Conservation (phyloP, 768 basidiomycete genomes). For the Pleurotus citrinopileatus region DNA sequence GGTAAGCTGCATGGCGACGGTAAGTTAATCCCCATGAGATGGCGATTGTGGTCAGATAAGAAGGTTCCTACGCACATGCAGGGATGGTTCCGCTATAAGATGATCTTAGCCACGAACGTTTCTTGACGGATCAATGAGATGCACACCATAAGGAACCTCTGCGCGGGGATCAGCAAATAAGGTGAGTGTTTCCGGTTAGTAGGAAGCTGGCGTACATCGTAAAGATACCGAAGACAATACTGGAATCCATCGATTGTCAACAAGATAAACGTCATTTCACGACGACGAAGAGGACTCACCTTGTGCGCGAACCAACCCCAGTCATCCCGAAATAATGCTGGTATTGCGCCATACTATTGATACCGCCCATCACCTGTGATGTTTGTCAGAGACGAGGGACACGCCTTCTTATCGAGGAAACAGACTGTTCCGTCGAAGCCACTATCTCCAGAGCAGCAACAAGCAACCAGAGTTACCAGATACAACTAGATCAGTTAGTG, state of each 20-base stretch:
- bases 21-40: slow-evolving; percentile 1
- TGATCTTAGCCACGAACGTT: slow-evolving; percentile 7
- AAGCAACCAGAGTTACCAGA: slow-evolving; percentile 42
- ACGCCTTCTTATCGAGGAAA: not conserved
- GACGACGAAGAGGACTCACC: slow-evolving; percentile 21
- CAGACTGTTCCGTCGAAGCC: slow-evolving; percentile 53
- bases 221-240: slow-evolving; percentile 54
- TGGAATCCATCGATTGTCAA: slow-evolving; percentile 10
- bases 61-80: slow-evolving; percentile 28
- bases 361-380: slow-evolving; percentile 46
- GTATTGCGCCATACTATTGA: slow-evolving; percentile 49
- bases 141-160: slow-evolving; percentile 40
- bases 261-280: not conserved
- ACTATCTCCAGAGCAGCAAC: slow-evolving; percentile 49
- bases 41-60: not conserved
- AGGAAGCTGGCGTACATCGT: slow-evolving; percentile 33
- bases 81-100: slow-evolving; percentile 39
- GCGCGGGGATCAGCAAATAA: not conserved
- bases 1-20: slow-evolving; percentile 27
- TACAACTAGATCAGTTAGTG: slow-evolving; percentile 32
- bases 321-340: slow-evolving; percentile 45
- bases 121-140: not conserved
- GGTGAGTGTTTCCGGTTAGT: not conserved
- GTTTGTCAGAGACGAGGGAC: not conserved
- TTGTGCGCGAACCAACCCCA: slow-evolving; percentile 40